Base-by-base conservation (phyloP, 2,329 filamentous ascomycete species). In the Zasmidium angulare region DNA sequence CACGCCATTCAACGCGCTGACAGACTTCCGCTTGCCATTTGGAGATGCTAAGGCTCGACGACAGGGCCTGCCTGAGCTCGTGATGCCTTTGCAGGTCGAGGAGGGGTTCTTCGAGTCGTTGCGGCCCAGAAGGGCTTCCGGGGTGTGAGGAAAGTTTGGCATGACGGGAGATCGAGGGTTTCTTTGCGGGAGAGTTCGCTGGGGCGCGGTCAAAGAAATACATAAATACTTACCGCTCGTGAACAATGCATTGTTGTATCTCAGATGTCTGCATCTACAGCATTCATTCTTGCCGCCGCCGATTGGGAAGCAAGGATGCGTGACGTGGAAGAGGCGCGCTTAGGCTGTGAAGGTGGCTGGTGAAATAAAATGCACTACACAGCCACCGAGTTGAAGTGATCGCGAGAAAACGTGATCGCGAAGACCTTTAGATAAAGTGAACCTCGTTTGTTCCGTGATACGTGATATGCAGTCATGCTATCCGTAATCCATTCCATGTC, bases 21-120 rank as follows among this genome's bases (percentile, higher is more conserved):
- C 59, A 17, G 53, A 53, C 49, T 62, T 24, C 63, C 64, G 54
- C 66, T 68, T 59, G 63, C 69, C 61, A 58, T 74, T 67, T 63
- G 72, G 66, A 51, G 71, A 65, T 50, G 76, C 79, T 36, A 96
- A 78, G 4, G 87, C 80, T 53, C 91, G 85, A 64, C 93, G 86
- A 78, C 95, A 99, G 11, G 91, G 89, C 52, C 87, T 84, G n/a
- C 95, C 95, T 66, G 82, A 86, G 24, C 86, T 82, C 2, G 92
- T 97, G 63, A 98, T 85, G 59, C 95, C 95, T 77, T 88, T 87
- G 77, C 95, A 99, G 73, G 93, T 97, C 12, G 87, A 89, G 1
- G 84, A 82, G 1, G 92, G 88, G 66, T 96, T 88, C 73, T 89
- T 91, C 53, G 91, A 96, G 80, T 97, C 93, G 69, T 87, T 86